These are phyloP conservation scores for Monilinia fructicola DNA, from an alignment of 2,329 filamentous ascomycete genomes.

Conservation along the genomic window DNA sequence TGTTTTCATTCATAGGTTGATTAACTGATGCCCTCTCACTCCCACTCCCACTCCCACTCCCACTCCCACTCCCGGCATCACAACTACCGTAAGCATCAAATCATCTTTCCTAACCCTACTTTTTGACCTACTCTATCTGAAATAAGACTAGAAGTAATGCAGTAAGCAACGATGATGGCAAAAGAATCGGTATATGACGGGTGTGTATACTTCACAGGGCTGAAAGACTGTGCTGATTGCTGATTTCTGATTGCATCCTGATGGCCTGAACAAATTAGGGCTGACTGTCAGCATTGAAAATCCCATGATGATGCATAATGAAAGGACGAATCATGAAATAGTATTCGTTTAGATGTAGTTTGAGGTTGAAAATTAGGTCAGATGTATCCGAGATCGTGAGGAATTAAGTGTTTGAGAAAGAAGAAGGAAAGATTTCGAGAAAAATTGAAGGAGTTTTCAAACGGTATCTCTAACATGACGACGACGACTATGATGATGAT, in stretches of 20 bases:
- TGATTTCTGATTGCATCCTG: neutral
- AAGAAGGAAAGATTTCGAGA: neutral
- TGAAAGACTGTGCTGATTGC: constrained; percentile 16
- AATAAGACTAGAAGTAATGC: neutral
- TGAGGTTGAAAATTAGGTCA: neutral
- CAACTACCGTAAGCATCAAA: constrained; percentile 8
- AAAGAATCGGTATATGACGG: neutral
- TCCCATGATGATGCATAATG: neutral
- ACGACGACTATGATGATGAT: too few species aligned
- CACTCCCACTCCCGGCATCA: constrained; percentile 1
- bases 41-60: too few species aligned
- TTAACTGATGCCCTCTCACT: neutral
- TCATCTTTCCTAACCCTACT: constrained; percentile 4
- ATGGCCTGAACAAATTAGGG: constrained; percentile 25
- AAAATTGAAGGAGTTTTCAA: neutral
- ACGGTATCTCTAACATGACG: neutral
- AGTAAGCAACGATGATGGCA: neutral
- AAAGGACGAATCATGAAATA: constrained; percentile 1
- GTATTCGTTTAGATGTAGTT: neutral
- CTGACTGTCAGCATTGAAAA: constrained; percentile 23
- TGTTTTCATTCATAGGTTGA: neutral
- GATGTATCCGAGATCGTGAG: neutral
- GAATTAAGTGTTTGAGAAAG: neutral
- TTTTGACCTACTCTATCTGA: neutral
- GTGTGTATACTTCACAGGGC: constrained; percentile 13